Evolutionary conservation across 2,329 filamentous ascomycete species (phyloP).

Genomic region (Colletotrichum camelliae): DNA sequence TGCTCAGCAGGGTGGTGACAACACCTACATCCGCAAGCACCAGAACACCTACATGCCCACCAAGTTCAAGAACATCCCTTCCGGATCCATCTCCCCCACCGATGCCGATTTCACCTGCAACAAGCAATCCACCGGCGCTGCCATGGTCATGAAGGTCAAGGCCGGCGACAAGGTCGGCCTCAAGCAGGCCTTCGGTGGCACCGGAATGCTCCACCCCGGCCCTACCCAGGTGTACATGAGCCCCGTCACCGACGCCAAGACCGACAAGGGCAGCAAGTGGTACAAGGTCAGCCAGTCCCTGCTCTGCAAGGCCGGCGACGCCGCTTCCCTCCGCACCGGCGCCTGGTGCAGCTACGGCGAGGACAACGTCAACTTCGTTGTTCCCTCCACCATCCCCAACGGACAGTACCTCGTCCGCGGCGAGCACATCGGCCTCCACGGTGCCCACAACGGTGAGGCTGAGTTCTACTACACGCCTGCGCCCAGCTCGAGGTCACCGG

Average conservation of each 20-base stretch:
- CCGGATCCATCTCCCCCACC: conserved; percentile 6
- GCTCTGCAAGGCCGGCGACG: conserved; percentile 19
- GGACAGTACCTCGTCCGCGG: conserved; percentile 50
- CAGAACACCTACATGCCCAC: conserved; percentile 23
- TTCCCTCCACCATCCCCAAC: conserved; percentile 42
- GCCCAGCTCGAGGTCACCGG: conserved; percentile 45
- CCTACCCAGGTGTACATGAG: conserved; percentile 24
- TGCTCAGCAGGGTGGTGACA: conserved; percentile 22
- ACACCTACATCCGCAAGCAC: conserved; percentile 24
- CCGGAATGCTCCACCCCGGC: conserved; percentile 24
- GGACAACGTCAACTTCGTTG: conserved; percentile 31
- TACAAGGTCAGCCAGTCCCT: conserved; percentile 29
- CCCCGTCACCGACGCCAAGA: conserved; percentile 22
- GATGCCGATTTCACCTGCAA: conserved; percentile 21
- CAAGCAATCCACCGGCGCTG: neutral
- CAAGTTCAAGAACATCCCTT: conserved; percentile 16
- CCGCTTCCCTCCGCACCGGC: neutral
- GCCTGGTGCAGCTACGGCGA: conserved; percentile 25
- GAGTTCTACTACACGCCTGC: conserved; percentile 51
- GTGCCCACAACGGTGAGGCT: conserved; percentile 31
- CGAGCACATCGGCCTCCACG: conserved; percentile 53
- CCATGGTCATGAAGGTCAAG: conserved; percentile 18
- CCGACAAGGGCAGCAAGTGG: conserved; percentile 26
- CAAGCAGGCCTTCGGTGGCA: conserved; percentile 18
- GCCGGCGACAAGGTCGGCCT: conserved; percentile 21